These are phyloP conservation scores for Lumnitzera littorea DNA, from an alignment of 345 rosid genomes.

Conservation along the genomic window DNA sequence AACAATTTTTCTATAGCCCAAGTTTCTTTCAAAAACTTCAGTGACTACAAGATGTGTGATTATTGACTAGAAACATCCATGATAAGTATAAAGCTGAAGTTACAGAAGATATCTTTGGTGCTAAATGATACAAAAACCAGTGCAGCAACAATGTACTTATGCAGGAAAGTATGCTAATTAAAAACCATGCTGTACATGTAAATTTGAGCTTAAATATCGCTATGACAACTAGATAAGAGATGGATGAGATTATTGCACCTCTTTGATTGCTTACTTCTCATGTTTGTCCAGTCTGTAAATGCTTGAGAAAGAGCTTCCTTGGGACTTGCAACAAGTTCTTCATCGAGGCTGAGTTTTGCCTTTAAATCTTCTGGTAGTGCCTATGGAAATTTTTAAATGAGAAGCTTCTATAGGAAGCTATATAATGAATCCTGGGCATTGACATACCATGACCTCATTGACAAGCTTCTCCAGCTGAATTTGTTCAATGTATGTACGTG, in stretches of 20 bases:
- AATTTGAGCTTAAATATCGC: no score
- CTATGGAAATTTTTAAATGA: conserved; percentile 21
- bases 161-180: neutral
- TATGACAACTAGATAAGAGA: neutral
- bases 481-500: conserved; percentile 87
- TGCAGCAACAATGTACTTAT: neutral
- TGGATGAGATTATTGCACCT: conserved; percentile 38
- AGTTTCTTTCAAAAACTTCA: no score
- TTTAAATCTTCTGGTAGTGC: conserved; percentile 79
- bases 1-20: no score
- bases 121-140: neutral
- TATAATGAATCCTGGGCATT: conserved; percentile 6
- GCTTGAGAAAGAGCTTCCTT: conserved; percentile 66
- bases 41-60: no score
- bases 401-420: neutral
- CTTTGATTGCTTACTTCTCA: conserved; percentile 62
- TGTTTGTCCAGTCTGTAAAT: conserved; percentile 58
- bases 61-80: no score
- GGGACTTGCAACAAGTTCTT: conserved; percentile 82
- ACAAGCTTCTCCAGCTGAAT: conserved; percentile 84
- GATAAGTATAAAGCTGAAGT: neutral
- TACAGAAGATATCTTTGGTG: neutral
- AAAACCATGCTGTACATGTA: neutral
- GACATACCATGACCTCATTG: conserved; percentile 77
- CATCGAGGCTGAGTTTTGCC: conserved; percentile 75